Evolutionary conservation across 2,329 filamentous ascomycete species (phyloP).

Genomic region (Calonectria hongkongensis): DNA sequence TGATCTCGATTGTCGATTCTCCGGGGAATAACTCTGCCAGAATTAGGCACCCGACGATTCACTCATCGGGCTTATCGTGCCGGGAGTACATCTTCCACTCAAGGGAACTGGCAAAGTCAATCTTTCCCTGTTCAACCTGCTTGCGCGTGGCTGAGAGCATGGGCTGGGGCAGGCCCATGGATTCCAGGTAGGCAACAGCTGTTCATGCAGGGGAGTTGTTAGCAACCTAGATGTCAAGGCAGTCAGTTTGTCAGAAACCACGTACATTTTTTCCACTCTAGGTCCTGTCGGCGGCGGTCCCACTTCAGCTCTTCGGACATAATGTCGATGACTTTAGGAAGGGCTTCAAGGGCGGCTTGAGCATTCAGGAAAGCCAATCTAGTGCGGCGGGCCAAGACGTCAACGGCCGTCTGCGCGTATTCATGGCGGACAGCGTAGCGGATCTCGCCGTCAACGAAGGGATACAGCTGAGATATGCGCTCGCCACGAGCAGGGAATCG

Average conservation of each 20-base stretch:
- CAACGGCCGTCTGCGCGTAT: constrained; percentile 92
- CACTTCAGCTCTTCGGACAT: constrained; percentile 91
- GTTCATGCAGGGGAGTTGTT: constrained; percentile 25
- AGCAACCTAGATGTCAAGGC: constrained; percentile 24
- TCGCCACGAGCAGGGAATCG: constrained; percentile 90
- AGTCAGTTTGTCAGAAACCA: constrained; percentile 48
- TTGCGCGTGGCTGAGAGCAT: constrained; percentile 75
- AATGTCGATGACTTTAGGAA: constrained; percentile 90
- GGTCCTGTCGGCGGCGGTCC: constrained; percentile 82
- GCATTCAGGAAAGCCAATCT: constrained; percentile 93
- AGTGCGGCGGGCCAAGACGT: constrained; percentile 90
- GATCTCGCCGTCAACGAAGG: constrained; percentile 94
- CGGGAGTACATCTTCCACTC: constrained; percentile 79
- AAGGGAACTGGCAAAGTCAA: constrained; percentile 73
- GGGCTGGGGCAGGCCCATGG: constrained; percentile 79
- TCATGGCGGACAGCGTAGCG: constrained; percentile 92
- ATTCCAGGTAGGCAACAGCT: constrained; percentile 77
- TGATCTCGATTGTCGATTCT: background rate
- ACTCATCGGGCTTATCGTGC: constrained; percentile 71
- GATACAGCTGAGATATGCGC: constrained; percentile 87
- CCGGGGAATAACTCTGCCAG: background rate
- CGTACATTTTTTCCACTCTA: constrained; percentile 87
- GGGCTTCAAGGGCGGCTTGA: constrained; percentile 89
- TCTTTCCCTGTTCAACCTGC: constrained; percentile 76
- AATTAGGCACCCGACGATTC: constrained; percentile 5